phyloP scores from a whole-genome alignment of 2,329 filamentous ascomycete genomes.

The Alternaria burnsii region DNA sequence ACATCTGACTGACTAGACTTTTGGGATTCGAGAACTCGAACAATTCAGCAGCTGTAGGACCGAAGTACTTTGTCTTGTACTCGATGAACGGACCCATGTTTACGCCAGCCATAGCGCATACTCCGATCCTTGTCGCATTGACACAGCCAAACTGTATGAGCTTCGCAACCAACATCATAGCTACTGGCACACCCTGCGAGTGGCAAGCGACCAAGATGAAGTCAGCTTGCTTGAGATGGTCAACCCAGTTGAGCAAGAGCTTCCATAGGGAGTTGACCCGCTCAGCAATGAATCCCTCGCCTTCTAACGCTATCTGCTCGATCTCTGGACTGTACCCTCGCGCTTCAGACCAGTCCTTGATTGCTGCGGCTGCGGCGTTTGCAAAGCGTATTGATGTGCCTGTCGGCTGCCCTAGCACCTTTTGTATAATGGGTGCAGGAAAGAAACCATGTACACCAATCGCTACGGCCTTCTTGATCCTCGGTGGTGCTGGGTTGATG shows the following conservation, averaged over 20 bases:
- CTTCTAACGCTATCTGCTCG: conserved; percentile 92
- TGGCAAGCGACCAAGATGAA: conserved; percentile 93
- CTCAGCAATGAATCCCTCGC: conserved; percentile 90
- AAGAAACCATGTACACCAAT: conserved; percentile 97
- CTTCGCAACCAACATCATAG: conserved; percentile 90
- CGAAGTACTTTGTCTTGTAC: conserved; percentile 88
- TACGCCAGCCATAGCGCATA: conserved; percentile 91
- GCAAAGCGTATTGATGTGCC: conserved; percentile 95
- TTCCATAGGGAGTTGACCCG: conserved; percentile 94
- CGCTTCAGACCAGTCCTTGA: conserved; percentile 80
- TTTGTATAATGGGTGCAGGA: conserved; percentile 84
- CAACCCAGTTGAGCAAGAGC: conserved; percentile 91
- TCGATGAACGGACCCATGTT: conserved; percentile 92
- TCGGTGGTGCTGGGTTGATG: conserved; percentile 72
- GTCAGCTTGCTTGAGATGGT: conserved; percentile 86
- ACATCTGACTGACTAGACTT: conserved; percentile 82
- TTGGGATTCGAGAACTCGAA: conserved; percentile 90
- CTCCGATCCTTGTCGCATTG: conserved; percentile 73
- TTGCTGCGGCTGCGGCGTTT: conserved; percentile 82
- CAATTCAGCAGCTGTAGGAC: conserved; percentile 89
- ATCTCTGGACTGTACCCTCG: conserved; percentile 78
- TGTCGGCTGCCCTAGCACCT: conserved; percentile 91
- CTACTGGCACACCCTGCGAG: conserved; percentile 93
- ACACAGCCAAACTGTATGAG: conserved; percentile 90
- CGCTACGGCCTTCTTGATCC: conserved; percentile 84